Base-by-base conservation (phyloP, 169 alveolate genomes). In the Plasmodium gonderi region DNA sequence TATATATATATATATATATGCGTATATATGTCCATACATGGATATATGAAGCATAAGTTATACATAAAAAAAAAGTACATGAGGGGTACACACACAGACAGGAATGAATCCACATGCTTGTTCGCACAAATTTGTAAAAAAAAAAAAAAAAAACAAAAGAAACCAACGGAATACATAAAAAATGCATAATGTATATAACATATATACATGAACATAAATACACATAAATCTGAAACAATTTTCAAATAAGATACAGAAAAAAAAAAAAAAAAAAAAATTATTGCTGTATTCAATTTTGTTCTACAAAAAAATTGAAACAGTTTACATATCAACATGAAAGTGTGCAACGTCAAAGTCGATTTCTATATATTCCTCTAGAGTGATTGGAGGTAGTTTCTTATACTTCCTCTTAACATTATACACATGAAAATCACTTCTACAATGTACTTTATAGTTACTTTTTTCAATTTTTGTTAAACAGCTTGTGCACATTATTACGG, bases 381-480 rank as follows among this genome's bases (percentile, higher is more conserved):
- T 72, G 60, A 97, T 85, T 0, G 98, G 98, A 29, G 95, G 87
- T 91, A 96, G 90, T 51, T 93, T 95, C 79, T 96, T 95, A 65
- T 95, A 95, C 54, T 91, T 91, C 78, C 98, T 83, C 77, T 96
- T 96, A 38, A 94, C 94, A 90, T 97, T 97, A 54, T 96, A 87
- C 20, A 96, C 96, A 74, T 97, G 98, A 82, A 95, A 94, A 26
- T 97, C 97, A 17, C 97, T 93, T 42, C 96, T 96, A 76, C 95
- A 97, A 76, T 97, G 98, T n/a, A 75, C 26, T 51, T 96, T 83
- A 29, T 92, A 77, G 26, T 76, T 69, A 26, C 92, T 76, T 64
- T 80, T 92, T 72, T 92, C 94, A n/a, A 96, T 93, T 64, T 82
- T 93, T 38, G 95, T 69, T 64, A 75, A 75, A 65, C 98, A 97